Percentiles rank a stretch among this genome's conserved stretches.
phyloP scores from a whole-genome alignment of 768 basidiomycete genomes.

The Trametes coccinea region DNA sequence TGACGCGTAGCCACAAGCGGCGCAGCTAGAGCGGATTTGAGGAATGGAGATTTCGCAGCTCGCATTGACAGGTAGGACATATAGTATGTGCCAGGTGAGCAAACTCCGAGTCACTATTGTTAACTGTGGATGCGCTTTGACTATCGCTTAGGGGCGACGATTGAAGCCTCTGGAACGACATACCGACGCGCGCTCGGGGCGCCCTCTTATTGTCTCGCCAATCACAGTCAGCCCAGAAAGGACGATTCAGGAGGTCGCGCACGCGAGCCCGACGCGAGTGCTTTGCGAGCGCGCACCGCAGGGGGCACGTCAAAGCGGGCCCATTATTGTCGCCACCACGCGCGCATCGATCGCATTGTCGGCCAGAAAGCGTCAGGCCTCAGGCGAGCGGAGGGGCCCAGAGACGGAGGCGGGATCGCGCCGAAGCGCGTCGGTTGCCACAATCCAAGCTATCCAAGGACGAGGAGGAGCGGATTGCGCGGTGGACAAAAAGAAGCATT shows the following conservation, averaged over 20 bases:
- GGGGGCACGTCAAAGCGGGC: background rate
- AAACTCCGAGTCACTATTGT: too few relatives aligned
- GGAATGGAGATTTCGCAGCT: too few relatives aligned
- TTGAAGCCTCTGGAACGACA: too few relatives aligned
- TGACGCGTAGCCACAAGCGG: too few relatives aligned
- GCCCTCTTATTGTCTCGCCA: background rate
- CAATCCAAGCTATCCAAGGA: background rate
- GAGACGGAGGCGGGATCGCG: background rate
- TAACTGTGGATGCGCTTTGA: background rate
- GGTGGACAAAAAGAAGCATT: slow-evolving; percentile 7
- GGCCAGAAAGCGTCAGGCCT: background rate
- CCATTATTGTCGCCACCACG: background rate
- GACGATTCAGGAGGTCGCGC: background rate
- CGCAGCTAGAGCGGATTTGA: too few relatives aligned
- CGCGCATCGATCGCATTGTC: background rate
- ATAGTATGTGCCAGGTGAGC: too few relatives aligned
- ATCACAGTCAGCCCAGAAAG: background rate
- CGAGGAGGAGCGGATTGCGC: background rate
- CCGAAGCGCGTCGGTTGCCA: background rate
- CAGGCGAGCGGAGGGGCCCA: background rate
- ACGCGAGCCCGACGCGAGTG: background rate
- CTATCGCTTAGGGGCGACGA: background rate
- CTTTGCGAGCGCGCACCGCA: background rate
- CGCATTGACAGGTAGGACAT: too few relatives aligned
- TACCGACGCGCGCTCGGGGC: background rate